Base-by-base conservation (phyloP, 2,329 filamentous ascomycete genomes). In the Leptodontidium sp. region DNA sequence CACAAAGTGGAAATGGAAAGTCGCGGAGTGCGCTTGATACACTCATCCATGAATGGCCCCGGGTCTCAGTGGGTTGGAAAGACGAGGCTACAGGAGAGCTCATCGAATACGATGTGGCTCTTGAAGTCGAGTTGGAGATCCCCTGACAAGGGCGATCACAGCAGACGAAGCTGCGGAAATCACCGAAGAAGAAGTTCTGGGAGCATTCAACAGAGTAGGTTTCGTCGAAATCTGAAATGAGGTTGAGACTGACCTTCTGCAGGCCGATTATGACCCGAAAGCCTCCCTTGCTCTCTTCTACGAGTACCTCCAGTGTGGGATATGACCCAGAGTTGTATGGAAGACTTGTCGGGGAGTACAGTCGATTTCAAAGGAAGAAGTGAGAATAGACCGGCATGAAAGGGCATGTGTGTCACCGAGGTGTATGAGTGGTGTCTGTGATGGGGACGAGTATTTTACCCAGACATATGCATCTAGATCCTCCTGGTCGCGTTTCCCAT, bases 231-330 rank as follows among this genome's bases (percentile, higher is more conserved):
- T 50, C 1, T 14, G 4, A 21, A 3, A 40, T 0, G 47, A 24
- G 21, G 8, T 15, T 24, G 5, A 21, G 45, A 21, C 29, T 64
- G 21, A 64, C n/a, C 38, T 12, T 26, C 17, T 38, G 12, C 26
- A 68, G 49, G 32, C 61, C 4, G 62, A 65, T 12, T 50, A 38
- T 17, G 38, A 58, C 32, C 32, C 12, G 21, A 50, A 26, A 29
- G 17, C 35, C 8, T 45, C 66, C 9, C 12, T 62, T 21, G 26
- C 49, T 3, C 35, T 65, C 2, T 68, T 38, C 12, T 70, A 65
- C 26, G 53, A 64, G 11, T 70, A 68, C 9, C 69, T 68, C 3
- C 29, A 64, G 43, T 68, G 63, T 66, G n/a, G 45, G 63, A 12
- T 68, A 65, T 24, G 61, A 68, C 40, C 1, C 17, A 8, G 47